Evolutionary conservation across 1,284 basidiomycete species (phyloP).

Genomic region (Sporisorium iseilematis-ciliati): DNA sequence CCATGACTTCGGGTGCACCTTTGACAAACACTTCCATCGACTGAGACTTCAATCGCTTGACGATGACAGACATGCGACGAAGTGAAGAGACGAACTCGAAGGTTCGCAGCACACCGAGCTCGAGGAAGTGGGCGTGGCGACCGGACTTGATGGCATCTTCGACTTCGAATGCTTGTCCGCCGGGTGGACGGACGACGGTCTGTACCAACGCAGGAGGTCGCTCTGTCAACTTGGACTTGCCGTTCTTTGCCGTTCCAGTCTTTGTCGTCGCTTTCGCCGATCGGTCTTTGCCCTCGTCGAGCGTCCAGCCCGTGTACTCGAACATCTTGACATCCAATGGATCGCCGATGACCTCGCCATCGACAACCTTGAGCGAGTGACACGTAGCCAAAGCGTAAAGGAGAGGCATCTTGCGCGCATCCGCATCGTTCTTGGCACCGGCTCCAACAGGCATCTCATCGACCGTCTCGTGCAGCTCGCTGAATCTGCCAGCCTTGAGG

Average conservation of each 20-base stretch:
- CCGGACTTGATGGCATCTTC: constrained; percentile 87
- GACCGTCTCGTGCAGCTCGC: constrained; percentile 88
- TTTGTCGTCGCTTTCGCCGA: constrained; percentile 57
- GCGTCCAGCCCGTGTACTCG: constrained; percentile 92
- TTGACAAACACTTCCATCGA: constrained; percentile 99
- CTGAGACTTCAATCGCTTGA: constrained; percentile 90
- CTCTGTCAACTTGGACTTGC: constrained; percentile 72
- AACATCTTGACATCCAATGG: constrained; percentile 91
- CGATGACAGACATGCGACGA: constrained; percentile 96
- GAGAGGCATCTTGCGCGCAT: constrained; percentile 80
- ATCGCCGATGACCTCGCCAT: constrained; percentile 90
- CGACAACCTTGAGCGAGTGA: constrained; percentile 92
- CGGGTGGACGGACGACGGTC: constrained; percentile 94
- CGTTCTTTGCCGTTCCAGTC: constrained; percentile 63
- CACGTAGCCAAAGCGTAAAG: constrained; percentile 95
- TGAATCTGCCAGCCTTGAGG: constrained; percentile 77
- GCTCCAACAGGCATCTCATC: constrained; percentile 81
- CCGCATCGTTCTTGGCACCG: constrained; percentile 70
- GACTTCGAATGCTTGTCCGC: constrained; percentile 85
- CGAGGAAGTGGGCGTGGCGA: constrained; percentile 94
- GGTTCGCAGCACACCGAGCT: constrained; percentile 90
- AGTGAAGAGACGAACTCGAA: constrained; percentile 97
- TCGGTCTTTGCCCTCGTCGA: constrained; percentile 81
- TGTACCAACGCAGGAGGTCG: constrained; percentile 93
- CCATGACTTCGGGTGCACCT: constrained; percentile 97